phyloP scores from a whole-genome alignment of 805 yeast species.

The Yarrowia phangngaensis region DNA sequence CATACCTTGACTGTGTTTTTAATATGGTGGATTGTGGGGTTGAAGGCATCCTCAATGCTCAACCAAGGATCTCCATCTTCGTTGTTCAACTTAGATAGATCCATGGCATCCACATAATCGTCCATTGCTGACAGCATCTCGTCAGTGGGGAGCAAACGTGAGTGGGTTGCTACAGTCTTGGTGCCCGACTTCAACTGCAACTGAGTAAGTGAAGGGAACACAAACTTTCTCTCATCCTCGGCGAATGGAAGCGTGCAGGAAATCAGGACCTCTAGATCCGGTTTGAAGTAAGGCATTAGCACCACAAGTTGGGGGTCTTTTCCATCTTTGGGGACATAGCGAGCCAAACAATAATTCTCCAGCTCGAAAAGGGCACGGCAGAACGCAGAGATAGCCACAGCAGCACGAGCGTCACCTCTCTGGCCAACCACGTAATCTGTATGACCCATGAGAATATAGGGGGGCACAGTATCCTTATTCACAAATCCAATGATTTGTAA shows the following conservation, averaged over 20 bases:
- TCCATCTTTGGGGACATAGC: constrained; percentile 52
- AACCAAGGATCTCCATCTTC: constrained; percentile 32
- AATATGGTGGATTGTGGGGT: constrained; percentile 34
- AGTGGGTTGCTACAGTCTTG: constrained; percentile 34
- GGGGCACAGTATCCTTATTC: constrained; percentile 47
- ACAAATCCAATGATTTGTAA: constrained; percentile 65
- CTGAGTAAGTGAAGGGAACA: constrained; percentile 51
- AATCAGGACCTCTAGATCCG: constrained; percentile 40
- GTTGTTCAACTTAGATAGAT: constrained; percentile 35
- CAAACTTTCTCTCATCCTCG: constrained; percentile 57
- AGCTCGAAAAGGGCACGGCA: constrained; percentile 51
- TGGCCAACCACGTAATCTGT: constrained; percentile 52
- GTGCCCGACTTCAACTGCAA: constrained; percentile 40
- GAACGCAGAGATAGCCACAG: constrained; percentile 46
- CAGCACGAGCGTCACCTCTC: constrained; percentile 41
- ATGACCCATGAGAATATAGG: constrained; percentile 53
- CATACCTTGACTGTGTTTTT: constrained; percentile 35
- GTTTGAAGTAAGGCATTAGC: constrained; percentile 48
- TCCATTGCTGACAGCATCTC: constrained; percentile 47
- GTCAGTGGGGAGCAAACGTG: constrained; percentile 39
- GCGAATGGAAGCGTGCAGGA: constrained; percentile 61
- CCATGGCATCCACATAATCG: constrained; percentile 45
- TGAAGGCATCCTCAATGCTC: constrained; percentile 36
- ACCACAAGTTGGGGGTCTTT: constrained; percentile 44
- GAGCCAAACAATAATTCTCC: constrained; percentile 52